Evolutionary conservation across 1,284 basidiomycete species (phyloP), one percentile per base, ranked within the genome.

Genomic region (Ceratobasidium sp.): DNA sequence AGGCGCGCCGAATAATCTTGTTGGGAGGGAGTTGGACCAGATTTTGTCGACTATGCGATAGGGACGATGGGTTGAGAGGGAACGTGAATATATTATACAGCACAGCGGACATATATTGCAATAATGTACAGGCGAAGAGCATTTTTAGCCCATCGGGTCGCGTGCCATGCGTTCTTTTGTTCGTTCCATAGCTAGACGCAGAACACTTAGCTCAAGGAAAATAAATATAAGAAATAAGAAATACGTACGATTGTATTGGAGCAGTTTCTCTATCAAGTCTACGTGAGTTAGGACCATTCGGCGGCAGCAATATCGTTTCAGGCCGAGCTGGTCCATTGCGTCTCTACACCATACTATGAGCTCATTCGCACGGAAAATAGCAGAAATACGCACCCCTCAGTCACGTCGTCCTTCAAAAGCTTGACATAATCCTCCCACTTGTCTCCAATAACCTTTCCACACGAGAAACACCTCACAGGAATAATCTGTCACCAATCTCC

Each of bases 281-380:
- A 98, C 96, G 84, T 99, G 97, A 0, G 97, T 99, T 77, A 99
- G 87, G 13, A 99, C 95, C 97, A 99, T 99, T 75, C 97, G 90
- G 65, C 97, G 90, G 86, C 97, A 99, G 86, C 97, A 99, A 85
- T 99, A 99, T 78, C 97, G 88, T 85, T 96, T 97, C 77, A 99
- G 87, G 80, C 96, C 94, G 4, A 98, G 88, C 82, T 94, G 92
- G 81, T 98, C 96, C 71, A 99, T 89, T 10, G 97, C 97, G 79
- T 98, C 96, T 81, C 97, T 95, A 80, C 62, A n/a, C 1, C 20
- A 59, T 28, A 23, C 33, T 40, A 23, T 48, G 12, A 23, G 17
- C 57, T 2, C 33, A 77, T n/a, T 42, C 12, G 56, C 48, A 65
- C 4, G 15, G 20, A 42, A 20, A n/a, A 1, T 12, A 54, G 23